Evolutionary conservation across 805 yeast species (phyloP).

Genomic region (Deakozyma indianensis): DNA sequence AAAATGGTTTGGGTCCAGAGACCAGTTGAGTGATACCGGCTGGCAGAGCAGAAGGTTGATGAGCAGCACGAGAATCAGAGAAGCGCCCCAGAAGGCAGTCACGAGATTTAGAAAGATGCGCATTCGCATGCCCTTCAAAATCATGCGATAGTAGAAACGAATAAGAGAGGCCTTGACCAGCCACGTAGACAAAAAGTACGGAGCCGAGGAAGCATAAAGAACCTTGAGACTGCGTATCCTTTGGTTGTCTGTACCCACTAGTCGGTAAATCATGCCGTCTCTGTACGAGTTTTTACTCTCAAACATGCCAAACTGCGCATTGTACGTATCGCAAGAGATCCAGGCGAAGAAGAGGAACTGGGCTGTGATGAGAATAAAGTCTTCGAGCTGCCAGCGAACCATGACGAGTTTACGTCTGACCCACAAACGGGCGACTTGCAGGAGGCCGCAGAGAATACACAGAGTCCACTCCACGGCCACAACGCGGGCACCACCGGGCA

Average conservation of each 20-base stretch:
- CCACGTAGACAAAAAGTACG: slow-evolving; percentile 15
- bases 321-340: slow-evolving; percentile 14
- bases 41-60: slow-evolving; percentile 13
- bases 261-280: slow-evolving; percentile 7
- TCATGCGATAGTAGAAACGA: slow-evolving; percentile 14
- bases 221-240: slow-evolving; percentile 11
- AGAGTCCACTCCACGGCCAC: slow-evolving; percentile 12
- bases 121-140: slow-evolving; percentile 12
- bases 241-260: slow-evolving; percentile 6
- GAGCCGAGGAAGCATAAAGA: slow-evolving; percentile 13
- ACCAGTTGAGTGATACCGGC: slow-evolving; percentile 15
- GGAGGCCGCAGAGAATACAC: slow-evolving; percentile 7
- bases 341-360: slow-evolving; percentile 12
- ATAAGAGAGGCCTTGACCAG: slow-evolving; percentile 13
- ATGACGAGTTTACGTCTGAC: slow-evolving; percentile 10
- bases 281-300: slow-evolving; percentile 2
- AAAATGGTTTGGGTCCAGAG: slow-evolving; percentile 6
- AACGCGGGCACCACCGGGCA: neutral
- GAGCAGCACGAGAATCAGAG: slow-evolving; percentile 8
- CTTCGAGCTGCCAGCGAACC: slow-evolving; percentile 14
- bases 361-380: slow-evolving; percentile 10
- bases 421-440: slow-evolving; percentile 10
- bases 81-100: slow-evolving; percentile 5
- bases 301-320: slow-evolving; percentile 8
- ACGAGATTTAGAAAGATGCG: slow-evolving; percentile 10